These are phyloP conservation scores for Holtermannia corniformis DNA, from an alignment of 768 basidiomycete species.

Conservation along the genomic window DNA sequence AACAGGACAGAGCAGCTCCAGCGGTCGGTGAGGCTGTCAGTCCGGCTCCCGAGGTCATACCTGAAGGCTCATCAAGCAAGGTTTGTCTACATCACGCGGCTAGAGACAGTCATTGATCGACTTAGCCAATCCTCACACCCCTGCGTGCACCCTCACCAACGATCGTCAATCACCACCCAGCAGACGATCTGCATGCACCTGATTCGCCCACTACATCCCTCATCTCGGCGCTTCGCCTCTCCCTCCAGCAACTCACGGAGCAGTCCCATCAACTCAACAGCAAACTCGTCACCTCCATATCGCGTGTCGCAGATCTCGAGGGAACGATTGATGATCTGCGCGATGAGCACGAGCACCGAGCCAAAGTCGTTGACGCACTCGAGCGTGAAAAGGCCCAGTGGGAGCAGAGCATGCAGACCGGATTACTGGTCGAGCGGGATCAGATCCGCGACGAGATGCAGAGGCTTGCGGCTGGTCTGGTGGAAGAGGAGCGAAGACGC, in stretches of 20 bases:
- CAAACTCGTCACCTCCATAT: slow-evolving; percentile 87
- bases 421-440: slow-evolving; percentile 78
- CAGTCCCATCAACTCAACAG: slow-evolving; percentile 84
- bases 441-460: slow-evolving; percentile 87
- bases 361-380: slow-evolving; percentile 59
- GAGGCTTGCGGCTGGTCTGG: slow-evolving; percentile 86
- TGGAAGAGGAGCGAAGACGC: slow-evolving; percentile 82
- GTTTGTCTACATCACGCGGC: too few relatives aligned
- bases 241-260: slow-evolving; percentile 75
- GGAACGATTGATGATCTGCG: slow-evolving; percentile 63
- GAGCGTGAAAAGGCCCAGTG: slow-evolving; percentile 80
- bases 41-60: too few relatives aligned
- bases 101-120: too few relatives aligned
- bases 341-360: slow-evolving; percentile 43
- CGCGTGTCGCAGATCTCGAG: slow-evolving; percentile 84
- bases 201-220: slow-evolving; percentile 58
- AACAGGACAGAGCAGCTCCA: too few relatives aligned
- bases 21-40: too few relatives aligned
- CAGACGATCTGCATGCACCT: slow-evolving; percentile 49
- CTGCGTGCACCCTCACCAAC: background rate
- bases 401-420: slow-evolving; percentile 79
- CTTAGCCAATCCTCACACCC: background rate
- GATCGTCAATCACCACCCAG: slow-evolving; percentile 16
- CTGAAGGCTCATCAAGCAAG: too few relatives aligned
- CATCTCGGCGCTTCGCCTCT: slow-evolving; percentile 65